Evolutionary conservation across 495 filamentous ascomycete species (phyloP), one percentile per base, ranked within the genome.

Genomic region (Choiromyces venosus): DNA sequence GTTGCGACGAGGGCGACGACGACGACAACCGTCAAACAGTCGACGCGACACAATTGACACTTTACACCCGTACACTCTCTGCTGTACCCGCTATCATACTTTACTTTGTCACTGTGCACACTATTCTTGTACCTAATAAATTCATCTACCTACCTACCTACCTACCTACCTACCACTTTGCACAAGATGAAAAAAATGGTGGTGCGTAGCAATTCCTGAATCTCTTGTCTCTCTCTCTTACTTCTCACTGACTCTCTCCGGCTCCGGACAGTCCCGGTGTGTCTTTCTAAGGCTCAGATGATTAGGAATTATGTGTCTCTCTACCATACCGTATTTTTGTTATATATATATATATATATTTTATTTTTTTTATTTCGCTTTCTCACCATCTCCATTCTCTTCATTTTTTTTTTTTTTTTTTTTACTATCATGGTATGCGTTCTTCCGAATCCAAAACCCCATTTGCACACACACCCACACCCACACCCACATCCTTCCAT

Each of bases 251-350:
- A 65, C 69, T 69, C 38, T 75, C 46, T n/a, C 73, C 73, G 73
- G 73, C 73, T 76, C 75, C 74, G 75, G 66, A 38, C 74, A 46
- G 68, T 66, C 69, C 73, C 74, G 75, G 69, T 77, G 21, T 77
- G 66, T 76, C 52, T 77, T 77, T 77, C 66, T 70, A 77, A 73
- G 75, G 66, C 52, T 66, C 61, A 52, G 25, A 46, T 33, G 73
- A 77, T 73, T 44, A 35, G 66, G 46, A 73, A 67, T 70, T 76
- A 66, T 42, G 76, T 71, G 33, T 67, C 1, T 61, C 25, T 29
- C n/a, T 61, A 29, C 25, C 25, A 14, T 61, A 52, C 52, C 52
- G 2, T 61, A 29, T 61, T 61, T 29, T 61, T 61, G 18, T 42
- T n/a, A n/a, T n/a, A n/a, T n/a, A n/a, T n/a, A n/a, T n/a, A n/a